Evolutionary conservation across 306 rosid genomes (phyloP).

Genomic region (Senna tora): DNA sequence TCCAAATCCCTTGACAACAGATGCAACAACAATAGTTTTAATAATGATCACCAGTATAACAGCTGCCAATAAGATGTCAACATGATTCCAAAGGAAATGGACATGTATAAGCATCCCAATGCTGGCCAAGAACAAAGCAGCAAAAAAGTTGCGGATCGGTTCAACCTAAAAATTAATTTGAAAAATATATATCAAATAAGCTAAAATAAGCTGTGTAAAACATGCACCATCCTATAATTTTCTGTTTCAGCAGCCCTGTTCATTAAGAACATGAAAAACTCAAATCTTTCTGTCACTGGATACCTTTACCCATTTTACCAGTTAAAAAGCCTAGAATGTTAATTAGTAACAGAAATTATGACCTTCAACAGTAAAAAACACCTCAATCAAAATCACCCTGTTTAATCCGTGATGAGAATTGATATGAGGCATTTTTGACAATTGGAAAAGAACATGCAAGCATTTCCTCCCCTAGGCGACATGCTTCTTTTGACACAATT

Average conservation of each 20-base stretch:
- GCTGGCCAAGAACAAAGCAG: constrained; percentile 94
- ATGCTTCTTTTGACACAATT: constrained; percentile 19
- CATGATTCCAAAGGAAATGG: constrained; percentile 95
- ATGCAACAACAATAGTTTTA: constrained; percentile 69
- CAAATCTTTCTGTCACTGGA: too few relatives aligned
- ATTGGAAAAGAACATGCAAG: constrained; percentile 26
- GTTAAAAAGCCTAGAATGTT: neutral
- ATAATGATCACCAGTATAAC: constrained; percentile 83
- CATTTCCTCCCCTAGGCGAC: neutral
- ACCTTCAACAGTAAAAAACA: neutral
- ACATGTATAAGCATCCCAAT: constrained; percentile 96
- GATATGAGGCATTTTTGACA: neutral
- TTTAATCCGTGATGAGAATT: constrained; percentile 12
- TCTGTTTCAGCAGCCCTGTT: neutral
- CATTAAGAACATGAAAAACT: neutral
- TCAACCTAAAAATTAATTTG: constrained; percentile 64
- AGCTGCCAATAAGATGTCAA: constrained; percentile 89
- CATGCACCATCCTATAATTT: neutral
- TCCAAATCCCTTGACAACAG: constrained; percentile 93
- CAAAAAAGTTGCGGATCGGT: constrained; percentile 88
- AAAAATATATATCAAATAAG: constrained; percentile 32
- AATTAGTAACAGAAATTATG: neutral
- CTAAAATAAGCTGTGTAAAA: constrained; percentile 33
- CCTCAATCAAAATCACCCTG: neutral
- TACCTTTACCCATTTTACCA: neutral